Conservation (phyloP, 2,329 filamentous ascomycete genomes). For the Verticillium klebahnii region DNA sequence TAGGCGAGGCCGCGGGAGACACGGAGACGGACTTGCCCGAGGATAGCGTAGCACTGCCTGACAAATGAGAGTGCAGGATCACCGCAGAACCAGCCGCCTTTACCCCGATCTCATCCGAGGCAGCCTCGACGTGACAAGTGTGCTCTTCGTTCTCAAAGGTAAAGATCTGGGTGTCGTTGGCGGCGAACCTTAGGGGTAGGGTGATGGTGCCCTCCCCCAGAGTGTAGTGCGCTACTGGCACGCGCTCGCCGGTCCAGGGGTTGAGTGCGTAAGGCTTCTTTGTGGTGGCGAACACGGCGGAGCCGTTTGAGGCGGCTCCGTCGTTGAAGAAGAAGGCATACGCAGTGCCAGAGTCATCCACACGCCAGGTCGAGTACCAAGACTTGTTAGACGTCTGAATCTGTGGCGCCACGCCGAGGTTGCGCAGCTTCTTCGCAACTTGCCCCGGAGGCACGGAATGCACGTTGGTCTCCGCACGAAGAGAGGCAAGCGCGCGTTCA, state of each 20-base stretch:
- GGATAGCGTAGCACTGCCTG: background rate
- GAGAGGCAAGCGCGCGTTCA: background rate
- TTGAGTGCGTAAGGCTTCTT: constrained; percentile 3
- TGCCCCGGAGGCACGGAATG: background rate
- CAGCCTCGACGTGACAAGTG: background rate
- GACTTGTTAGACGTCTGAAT: background rate
- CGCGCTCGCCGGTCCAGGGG: constrained; percentile 4
- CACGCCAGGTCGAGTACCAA: constrained; percentile 5
- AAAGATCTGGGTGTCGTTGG: constrained; percentile 5
- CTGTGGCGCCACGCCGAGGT: background rate
- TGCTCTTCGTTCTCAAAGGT: background rate
- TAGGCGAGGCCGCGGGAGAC: background rate
- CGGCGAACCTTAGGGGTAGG: constrained; percentile 1
- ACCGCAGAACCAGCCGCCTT: background rate
- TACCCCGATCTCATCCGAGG: background rate
- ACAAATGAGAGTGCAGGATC: background rate
- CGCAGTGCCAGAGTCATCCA: background rate
- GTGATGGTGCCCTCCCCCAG: background rate
- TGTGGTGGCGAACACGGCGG: background rate
- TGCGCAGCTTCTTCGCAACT: background rate
- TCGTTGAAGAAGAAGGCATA: constrained; percentile 6
- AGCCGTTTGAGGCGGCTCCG: background rate
- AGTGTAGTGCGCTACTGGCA: constrained; percentile 2
- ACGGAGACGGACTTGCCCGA: background rate
- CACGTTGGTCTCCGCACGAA: background rate